phyloP scores from a whole-genome alignment of 495 filamentous ascomycete species.

The Emericellopsis terricola region DNA sequence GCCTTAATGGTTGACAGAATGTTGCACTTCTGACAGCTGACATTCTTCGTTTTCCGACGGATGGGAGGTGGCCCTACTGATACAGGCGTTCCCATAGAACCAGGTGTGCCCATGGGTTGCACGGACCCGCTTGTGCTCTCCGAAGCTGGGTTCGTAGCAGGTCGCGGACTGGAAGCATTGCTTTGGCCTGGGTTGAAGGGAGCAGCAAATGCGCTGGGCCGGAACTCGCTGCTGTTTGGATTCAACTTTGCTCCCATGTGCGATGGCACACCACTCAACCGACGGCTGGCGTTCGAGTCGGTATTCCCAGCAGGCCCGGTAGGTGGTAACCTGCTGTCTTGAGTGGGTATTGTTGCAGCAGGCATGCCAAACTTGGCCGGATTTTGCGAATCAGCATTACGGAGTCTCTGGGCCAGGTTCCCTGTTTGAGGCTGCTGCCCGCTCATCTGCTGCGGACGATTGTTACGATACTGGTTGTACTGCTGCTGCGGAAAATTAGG shows the following conservation, averaged over 20 bases:
- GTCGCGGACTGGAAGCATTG: constrained; percentile 45
- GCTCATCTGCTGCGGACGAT: constrained; percentile 23
- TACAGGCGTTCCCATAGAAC: constrained; percentile 20
- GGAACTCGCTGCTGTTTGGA: constrained; percentile 67
- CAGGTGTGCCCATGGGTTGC: too few species aligned
- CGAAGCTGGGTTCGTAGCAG: constrained; percentile 10
- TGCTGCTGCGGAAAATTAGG: constrained; percentile 10
- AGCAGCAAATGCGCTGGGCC: constrained; percentile 59
- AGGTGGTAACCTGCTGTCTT: constrained; percentile 26
- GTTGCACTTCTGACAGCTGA: constrained; percentile 32
- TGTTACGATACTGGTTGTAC: constrained; percentile 14
- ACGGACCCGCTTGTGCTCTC: too few species aligned
- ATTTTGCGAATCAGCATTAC: constrained; percentile 25
- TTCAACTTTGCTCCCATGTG: constrained; percentile 53
- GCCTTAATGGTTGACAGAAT: constrained; percentile 55
- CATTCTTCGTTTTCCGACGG: constrained; percentile 41
- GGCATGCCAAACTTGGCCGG: constrained; percentile 16
- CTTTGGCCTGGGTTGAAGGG: constrained; percentile 60
- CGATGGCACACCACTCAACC: constrained; percentile 24
- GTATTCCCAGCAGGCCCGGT: constrained; percentile 32
- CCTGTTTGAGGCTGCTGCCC: constrained; percentile 15
- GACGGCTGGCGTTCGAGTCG: constrained; percentile 26
- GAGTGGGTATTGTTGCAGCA: too few species aligned
- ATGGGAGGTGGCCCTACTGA: constrained; percentile 34
- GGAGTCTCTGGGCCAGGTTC: constrained; percentile 24